Evolutionary conservation across 768 basidiomycete genomes (phyloP).

Genomic region (Botryobasidium botryosum): DNA sequence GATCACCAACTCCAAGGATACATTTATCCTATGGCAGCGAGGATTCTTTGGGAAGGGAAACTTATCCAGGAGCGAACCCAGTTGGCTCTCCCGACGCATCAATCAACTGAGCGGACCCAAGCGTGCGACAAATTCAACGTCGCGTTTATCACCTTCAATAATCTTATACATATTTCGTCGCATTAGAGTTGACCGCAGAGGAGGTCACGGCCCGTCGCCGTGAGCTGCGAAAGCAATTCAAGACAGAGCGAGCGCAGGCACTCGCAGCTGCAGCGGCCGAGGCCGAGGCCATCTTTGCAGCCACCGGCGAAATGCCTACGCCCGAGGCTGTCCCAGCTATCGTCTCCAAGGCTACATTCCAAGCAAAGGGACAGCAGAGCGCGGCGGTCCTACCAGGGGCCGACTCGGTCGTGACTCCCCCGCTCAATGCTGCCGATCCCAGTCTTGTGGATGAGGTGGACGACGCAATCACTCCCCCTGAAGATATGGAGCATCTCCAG

Average conservation of each 20-base stretch:
- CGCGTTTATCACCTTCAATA: not conserved
- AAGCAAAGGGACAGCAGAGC: not conserved
- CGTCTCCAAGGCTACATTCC: not conserved
- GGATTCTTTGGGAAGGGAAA: conserved; percentile 98
- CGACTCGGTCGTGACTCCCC: not conserved
- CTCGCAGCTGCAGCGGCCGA: conserved; percentile 68
- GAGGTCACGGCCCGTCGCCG: conserved; percentile 80
- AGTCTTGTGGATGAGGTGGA: conserved; percentile 33
- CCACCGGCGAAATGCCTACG: conserved; percentile 30
- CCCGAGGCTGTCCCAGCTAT: not conserved
- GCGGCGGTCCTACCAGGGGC: not conserved
- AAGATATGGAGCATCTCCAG: conserved; percentile 80
- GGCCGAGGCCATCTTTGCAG: conserved; percentile 57
- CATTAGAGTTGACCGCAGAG: conserved; percentile 63
- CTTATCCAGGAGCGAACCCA: conserved; percentile 86
- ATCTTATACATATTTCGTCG: not conserved
- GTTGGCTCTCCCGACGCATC: conserved; percentile 70
- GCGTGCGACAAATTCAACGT: conserved; percentile 30
- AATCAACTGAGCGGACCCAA: conserved; percentile 42
- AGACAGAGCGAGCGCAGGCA: conserved; percentile 76
- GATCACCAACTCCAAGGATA: conserved; percentile 49
- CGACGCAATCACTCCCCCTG: conserved; percentile 24
- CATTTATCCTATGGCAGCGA: conserved; percentile 59
- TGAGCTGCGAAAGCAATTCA: conserved; percentile 81
- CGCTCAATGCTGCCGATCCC: conserved; percentile 16